phyloP scores from a whole-genome alignment of 2,329 filamentous ascomycete genomes.

The Xylaria sp. region DNA sequence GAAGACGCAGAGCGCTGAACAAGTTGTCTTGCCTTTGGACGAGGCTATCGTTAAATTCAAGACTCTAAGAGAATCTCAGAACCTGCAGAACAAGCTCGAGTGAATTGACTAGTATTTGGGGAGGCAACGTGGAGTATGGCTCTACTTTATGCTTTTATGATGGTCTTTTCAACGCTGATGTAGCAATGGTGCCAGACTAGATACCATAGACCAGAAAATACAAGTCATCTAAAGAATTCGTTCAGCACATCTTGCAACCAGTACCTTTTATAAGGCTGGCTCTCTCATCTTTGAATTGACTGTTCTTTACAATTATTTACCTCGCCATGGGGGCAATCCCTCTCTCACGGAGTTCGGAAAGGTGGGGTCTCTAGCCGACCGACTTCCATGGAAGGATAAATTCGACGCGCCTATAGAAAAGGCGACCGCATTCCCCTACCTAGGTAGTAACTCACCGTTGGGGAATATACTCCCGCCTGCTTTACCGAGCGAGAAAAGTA shows the following conservation, averaged over 20 bases:
- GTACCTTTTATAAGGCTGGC: not conserved
- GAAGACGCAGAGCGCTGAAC: constrained; percentile 41
- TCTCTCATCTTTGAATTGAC: not conserved
- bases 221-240: constrained; percentile 8
- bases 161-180: not conserved
- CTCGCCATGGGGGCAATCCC: not conserved
- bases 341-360: not conserved
- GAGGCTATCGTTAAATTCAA: constrained; percentile 41
- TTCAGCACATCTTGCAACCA: not conserved
- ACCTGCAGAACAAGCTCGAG: constrained; percentile 31
- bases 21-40: constrained; percentile 39
- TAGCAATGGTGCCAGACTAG: constrained; percentile 19
- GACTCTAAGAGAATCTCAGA: constrained; percentile 26
- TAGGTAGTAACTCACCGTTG: not conserved
- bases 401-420: not conserved
- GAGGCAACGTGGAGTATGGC: not conserved
- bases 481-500: not conserved
- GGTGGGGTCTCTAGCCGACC: not conserved
- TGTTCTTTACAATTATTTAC: not conserved
- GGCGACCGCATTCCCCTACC: not conserved
- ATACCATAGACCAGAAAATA: constrained; percentile 26
- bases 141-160: not conserved
- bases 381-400: not conserved
- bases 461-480: not conserved
- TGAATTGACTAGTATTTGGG: constrained; percentile 7